Evolutionary conservation across 2,329 filamentous ascomycete genomes (phyloP).

Genomic region (Claviceps spartinae): DNA sequence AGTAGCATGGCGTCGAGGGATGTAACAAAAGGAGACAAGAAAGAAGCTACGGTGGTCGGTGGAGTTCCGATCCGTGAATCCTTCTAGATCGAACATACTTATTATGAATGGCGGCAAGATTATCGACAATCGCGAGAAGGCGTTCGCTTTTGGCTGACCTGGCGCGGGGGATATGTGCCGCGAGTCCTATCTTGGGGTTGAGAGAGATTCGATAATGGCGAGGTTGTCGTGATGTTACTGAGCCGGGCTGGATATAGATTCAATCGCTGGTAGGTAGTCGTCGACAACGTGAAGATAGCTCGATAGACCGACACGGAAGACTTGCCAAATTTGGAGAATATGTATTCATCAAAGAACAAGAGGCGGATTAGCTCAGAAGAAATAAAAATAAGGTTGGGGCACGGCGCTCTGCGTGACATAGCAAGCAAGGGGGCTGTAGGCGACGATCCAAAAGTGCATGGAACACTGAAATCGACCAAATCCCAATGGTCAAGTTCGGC

Average conservation of each 20-base stretch:
- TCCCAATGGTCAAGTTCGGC: constrained; percentile 17
- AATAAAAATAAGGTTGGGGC: constrained; percentile 12
- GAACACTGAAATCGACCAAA: neutral
- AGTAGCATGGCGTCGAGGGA: neutral
- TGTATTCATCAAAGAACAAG: neutral
- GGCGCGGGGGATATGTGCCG: neutral
- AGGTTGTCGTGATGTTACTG: neutral
- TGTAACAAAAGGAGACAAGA: neutral
- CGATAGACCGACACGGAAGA: neutral
- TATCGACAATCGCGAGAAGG: neutral
- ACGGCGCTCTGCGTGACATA: constrained; percentile 10
- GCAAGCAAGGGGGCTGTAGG: constrained; percentile 10
- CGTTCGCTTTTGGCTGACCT: neutral
- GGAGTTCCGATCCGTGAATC: neutral
- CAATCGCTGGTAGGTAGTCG: neutral
- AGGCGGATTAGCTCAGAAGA: constrained; percentile 5
- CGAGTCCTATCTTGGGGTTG: too few relatives aligned
- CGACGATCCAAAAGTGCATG: constrained; percentile 3
- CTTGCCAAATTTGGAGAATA: neutral
- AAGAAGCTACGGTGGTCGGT: neutral
- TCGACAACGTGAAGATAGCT: neutral
- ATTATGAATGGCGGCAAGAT: neutral
- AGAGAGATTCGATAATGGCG: neutral
- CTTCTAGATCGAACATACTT: neutral
- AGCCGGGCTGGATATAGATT: too few relatives aligned